Evolutionary conservation across 192 early-diverging fungal species (phyloP), one percentile per base, ranked within the genome.

Genomic region (Phycomyces blakesleeanus): DNA sequence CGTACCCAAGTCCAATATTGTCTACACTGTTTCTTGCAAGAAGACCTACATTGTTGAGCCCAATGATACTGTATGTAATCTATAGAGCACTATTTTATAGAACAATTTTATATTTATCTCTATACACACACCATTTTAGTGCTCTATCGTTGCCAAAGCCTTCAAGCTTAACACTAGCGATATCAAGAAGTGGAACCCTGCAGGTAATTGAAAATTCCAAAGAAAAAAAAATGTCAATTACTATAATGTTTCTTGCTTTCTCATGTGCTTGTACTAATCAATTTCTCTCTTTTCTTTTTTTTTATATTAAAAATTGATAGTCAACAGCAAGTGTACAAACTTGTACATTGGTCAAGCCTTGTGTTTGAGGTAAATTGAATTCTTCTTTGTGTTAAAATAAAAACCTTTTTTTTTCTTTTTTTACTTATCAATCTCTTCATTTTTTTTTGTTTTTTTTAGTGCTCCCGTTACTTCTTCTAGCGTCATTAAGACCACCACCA

Each of bases 121-220:
- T 47, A 47, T 11, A 47, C 11, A 38, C 4, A 18, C n/a, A n/a
- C n/a, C n/a, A n/a, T n/a, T 51, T 6, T 51, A 67, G 51, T 67
- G 66, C 22, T 59, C 51, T 42, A 67, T 60, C 0, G 60, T 67
- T 47, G 40, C 25, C 16, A 20, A 29, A 14, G 53, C 50, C 1
- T 60, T 64, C 5, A 55, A 39, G 15, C 59, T 67, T 14, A 47
- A 24, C 12, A 25, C 56, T 12, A 49, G 25, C 9, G 25, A 63
- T 6, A 24, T 67, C 15, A n/a, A 70, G 59, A 66, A 69, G 9
- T 63, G 61, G 67, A 63, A 69, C 16, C 67, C 61, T 63, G 16
- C 59, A 20, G 37, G 66, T 68, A 60, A 61, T n/a, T n/a, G n/a
- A n/a, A n/a, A 42, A 16, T 20, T 18, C n/a, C 1, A n/a, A n/a